These are phyloP conservation scores for Canariomyces notabilis DNA, from an alignment of 2,329 filamentous ascomycete genomes.

Conservation along the genomic window DNA sequence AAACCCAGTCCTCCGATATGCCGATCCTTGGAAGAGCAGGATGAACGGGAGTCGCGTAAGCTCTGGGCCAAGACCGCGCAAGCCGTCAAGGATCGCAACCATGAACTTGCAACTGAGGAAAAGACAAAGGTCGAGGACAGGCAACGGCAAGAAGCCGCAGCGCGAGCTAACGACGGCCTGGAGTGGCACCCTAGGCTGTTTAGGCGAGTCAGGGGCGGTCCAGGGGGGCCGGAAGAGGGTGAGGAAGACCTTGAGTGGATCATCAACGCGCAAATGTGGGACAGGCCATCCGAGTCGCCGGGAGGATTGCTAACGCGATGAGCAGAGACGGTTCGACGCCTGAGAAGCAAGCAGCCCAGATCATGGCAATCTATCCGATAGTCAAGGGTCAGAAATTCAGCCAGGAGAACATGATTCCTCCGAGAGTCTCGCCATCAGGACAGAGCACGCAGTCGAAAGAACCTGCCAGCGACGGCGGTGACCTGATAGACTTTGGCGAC, in stretches of 20 bases:
- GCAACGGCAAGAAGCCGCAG: constrained; percentile 83
- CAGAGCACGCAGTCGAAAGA: constrained; percentile 17
- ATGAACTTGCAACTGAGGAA: constrained; percentile 84
- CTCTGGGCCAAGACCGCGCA: constrained; percentile 78
- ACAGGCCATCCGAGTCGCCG: constrained; percentile 12
- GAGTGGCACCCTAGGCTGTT: constrained; percentile 91
- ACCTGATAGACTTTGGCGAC: constrained; percentile 56
- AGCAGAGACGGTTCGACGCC: constrained; percentile 59
- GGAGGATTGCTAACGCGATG: constrained; percentile 10
- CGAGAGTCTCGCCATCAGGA: constrained; percentile 32
- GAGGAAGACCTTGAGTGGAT: constrained; percentile 94
- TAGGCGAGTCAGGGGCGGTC: constrained; percentile 64
- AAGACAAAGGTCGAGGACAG: constrained; percentile 95
- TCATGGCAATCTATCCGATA: constrained; percentile 80
- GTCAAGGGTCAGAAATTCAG: constrained; percentile 65
- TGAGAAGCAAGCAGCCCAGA: constrained; percentile 70
- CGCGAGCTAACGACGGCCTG: constrained; percentile 68
- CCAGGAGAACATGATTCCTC: constrained; percentile 52
- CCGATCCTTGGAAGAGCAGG: constrained; percentile 79
- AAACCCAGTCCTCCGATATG: constrained; percentile 69
- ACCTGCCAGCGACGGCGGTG: constrained; percentile 26
- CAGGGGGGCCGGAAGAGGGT: constrained; percentile 67
- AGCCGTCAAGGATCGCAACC: constrained; percentile 79
- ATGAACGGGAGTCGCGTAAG: constrained; percentile 81
- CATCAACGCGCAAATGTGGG: constrained; percentile 78